phyloP scores from a whole-genome alignment of 768 basidiomycete species.

The Amanita rubescens region DNA sequence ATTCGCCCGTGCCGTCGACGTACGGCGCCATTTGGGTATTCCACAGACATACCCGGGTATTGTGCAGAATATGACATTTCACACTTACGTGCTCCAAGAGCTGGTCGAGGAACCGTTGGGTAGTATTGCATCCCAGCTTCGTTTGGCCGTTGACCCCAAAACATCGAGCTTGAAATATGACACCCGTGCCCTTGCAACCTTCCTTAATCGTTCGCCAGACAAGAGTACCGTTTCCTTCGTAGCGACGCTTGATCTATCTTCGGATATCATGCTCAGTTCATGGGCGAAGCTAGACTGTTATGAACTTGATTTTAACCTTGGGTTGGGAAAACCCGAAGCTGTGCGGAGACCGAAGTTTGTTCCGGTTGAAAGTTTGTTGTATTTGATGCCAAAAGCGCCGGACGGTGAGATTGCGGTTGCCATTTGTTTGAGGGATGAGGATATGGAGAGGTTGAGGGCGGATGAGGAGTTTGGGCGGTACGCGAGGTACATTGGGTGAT shows the following conservation, averaged over 20 bases:
- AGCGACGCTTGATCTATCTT: constrained; percentile 11
- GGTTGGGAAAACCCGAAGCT: constrained; percentile 17
- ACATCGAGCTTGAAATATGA: constrained; percentile 13
- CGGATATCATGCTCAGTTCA: constrained; percentile 22
- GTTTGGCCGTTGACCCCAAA: constrained; percentile 15
- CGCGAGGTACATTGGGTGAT: constrained; percentile 11
- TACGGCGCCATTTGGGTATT: constrained; percentile 17
- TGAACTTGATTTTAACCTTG: constrained; percentile 18
- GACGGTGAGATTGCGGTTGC: constrained; percentile 17
- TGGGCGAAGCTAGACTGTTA: constrained; percentile 18
- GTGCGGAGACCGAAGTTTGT: constrained; percentile 20
- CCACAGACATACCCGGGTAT: constrained; percentile 17
- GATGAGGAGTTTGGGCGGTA: constrained; percentile 18
- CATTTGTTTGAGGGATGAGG: constrained; percentile 21
- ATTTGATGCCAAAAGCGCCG: constrained; percentile 17
- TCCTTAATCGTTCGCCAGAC: constrained; percentile 10
- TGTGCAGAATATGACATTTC: constrained; percentile 20
- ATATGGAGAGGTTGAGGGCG: constrained; percentile 17
- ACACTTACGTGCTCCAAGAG: constrained; percentile 9
- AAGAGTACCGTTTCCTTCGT: constrained; percentile 13
- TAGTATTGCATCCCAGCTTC: constrained; percentile 16
- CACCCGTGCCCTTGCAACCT: constrained; percentile 17
- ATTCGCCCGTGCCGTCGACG: constrained; percentile 20
- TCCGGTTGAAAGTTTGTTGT: constrained; percentile 20
- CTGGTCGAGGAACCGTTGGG: constrained; percentile 15